Percentiles rank a stretch among this genome's conserved stretches.
Conservation (phyloP, 345 rosid species). For the Gynandropsis gynandra region DNA sequence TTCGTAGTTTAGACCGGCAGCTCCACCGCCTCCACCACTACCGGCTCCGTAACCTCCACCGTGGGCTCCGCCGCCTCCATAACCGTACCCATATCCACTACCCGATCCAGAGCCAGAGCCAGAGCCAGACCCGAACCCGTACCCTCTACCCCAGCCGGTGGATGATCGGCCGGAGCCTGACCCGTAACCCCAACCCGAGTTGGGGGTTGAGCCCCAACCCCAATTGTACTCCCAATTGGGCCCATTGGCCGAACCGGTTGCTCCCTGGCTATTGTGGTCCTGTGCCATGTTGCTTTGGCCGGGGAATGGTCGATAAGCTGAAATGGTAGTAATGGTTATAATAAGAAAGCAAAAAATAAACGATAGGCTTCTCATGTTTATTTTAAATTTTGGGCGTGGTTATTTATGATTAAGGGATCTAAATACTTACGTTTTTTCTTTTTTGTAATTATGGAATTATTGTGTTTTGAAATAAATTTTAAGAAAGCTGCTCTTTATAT, state of each 20-base stretch:
- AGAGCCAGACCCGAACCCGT: constrained; percentile 59
- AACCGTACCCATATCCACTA: constrained; percentile 65
- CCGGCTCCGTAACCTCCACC: constrained; percentile 72
- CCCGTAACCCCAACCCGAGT: constrained; percentile 79
- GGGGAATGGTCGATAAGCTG: constrained; percentile 21
- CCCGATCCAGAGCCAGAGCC: constrained; percentile 57
- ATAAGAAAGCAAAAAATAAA: constrained; percentile 16
- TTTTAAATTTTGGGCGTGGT: neutral
- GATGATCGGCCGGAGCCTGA: constrained; percentile 73
- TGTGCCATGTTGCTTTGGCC: constrained; percentile 24
- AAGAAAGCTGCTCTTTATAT: constrained; percentile 22
- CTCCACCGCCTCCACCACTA: constrained; percentile 39
- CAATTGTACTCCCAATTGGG: constrained; percentile 75
- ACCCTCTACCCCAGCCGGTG: constrained; percentile 63
- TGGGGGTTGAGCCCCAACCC: constrained; percentile 86
- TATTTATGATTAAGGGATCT: too few species aligned
- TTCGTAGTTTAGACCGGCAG: too few species aligned
- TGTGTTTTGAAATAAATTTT: constrained; percentile 17
- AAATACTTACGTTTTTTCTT: too few species aligned
- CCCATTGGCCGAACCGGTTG: constrained; percentile 59
- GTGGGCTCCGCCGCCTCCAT: constrained; percentile 64
- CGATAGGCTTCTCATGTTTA: constrained; percentile 20
- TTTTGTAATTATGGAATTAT: neutral
- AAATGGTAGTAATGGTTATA: constrained; percentile 13
- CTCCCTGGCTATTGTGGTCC: constrained; percentile 37